Conservation (phyloP, 192 early-diverging fungal species). For the Diversispora epigaea region DNA sequence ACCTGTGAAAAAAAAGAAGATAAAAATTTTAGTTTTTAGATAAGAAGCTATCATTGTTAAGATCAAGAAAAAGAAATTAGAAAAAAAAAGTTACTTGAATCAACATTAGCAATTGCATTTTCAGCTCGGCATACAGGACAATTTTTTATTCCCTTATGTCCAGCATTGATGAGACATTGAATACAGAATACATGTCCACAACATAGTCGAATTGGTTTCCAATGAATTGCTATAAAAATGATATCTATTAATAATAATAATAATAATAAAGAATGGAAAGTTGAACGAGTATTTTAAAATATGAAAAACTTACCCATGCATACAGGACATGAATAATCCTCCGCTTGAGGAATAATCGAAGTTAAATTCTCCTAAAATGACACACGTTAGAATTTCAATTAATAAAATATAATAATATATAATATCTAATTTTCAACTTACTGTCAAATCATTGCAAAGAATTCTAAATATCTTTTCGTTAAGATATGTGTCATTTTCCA, state of each 20-base stretch:
- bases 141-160: slow-evolving; percentile 56
- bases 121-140: slow-evolving; percentile 74
- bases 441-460: no score
- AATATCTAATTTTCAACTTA: no score
- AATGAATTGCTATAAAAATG: slow-evolving; percentile 54
- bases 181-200: slow-evolving; percentile 81
- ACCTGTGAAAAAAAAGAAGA: not conserved
- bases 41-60: not conserved
- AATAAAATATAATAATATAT: no score
- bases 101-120: slow-evolving; percentile 60
- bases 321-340: slow-evolving; percentile 49
- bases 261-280: not conserved
- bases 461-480: no score
- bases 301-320: slow-evolving; percentile 54
- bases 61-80: not conserved
- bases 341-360: no score
- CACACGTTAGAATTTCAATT: no score
- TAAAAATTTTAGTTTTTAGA: not conserved
- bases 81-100: slow-evolving; percentile 34
- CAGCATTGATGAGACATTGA: slow-evolving; percentile 76
- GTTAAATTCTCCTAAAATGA: no score
- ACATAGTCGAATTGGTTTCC: slow-evolving; percentile 74
- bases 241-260: no score
- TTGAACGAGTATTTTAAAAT: not conserved
- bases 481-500: no score